These are phyloP conservation scores for Venturia aucupariae DNA, from an alignment of 2,329 filamentous ascomycete genomes.

Conservation along the genomic window DNA sequence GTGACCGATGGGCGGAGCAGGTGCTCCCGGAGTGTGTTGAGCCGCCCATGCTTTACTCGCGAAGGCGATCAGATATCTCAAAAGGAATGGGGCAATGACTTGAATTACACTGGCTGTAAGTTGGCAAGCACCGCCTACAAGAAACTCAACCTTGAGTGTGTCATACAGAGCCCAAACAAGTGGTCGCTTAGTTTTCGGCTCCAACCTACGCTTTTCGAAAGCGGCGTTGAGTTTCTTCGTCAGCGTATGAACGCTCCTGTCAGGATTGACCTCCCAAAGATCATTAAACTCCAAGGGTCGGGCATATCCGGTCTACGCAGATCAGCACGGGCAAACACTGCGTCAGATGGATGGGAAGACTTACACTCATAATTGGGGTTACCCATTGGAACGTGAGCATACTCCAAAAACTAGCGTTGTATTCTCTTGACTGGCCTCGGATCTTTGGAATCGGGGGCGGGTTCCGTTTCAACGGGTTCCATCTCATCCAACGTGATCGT, in stretches of 20 bases:
- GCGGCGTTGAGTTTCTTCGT: slow-evolving; percentile 56
- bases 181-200: slow-evolving; percentile 61
- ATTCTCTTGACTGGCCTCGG: slow-evolving; percentile 54
- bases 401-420: slow-evolving; percentile 66
- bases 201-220: slow-evolving; percentile 55
- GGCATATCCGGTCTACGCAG: slow-evolving; percentile 64
- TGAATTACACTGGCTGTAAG: slow-evolving; percentile 61
- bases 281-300: slow-evolving; percentile 75
- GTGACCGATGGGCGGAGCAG: slow-evolving; percentile 58
- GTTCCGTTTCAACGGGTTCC: slow-evolving; percentile 41
- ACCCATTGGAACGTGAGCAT: slow-evolving; percentile 82
- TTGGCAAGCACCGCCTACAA: slow-evolving; percentile 71
- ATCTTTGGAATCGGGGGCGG: slow-evolving; percentile 47
- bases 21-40: slow-evolving; percentile 35
- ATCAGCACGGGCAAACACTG: background rate
- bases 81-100: slow-evolving; percentile 73
- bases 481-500: slow-evolving; percentile 7
- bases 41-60: slow-evolving; percentile 70
- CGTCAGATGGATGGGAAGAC: slow-evolving; percentile 8
- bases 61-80: slow-evolving; percentile 81
- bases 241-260: slow-evolving; percentile 62
- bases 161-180: slow-evolving; percentile 77
- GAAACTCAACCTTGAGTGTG: slow-evolving; percentile 76
- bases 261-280: slow-evolving; percentile 80
- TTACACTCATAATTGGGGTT: slow-evolving; percentile 69